These are phyloP conservation scores for Ramaria sp. DNA, from an alignment of 768 basidiomycete genomes.

Conservation along the genomic window DNA sequence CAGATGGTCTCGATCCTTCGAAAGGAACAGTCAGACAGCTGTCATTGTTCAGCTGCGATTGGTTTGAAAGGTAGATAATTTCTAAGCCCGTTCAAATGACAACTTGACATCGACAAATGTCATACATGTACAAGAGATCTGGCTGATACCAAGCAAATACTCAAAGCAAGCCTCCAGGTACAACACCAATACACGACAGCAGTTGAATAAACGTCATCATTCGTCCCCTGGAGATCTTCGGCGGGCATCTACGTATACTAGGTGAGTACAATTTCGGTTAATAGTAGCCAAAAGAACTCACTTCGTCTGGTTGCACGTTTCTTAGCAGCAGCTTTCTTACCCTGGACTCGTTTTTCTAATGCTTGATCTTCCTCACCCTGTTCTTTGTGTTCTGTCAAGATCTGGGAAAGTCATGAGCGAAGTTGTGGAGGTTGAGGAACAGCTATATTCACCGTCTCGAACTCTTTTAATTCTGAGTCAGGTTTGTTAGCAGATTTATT, in stretches of 20 bases:
- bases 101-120: no score
- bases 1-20: no score
- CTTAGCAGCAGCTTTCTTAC: conserved; percentile 73
- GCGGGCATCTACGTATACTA: background rate
- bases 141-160: background rate
- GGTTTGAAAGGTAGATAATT: no score
- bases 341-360: conserved; percentile 74
- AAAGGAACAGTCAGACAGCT: no score
- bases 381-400: conserved; percentile 67
- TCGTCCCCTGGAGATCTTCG: background rate
- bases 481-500: conserved; percentile 92
- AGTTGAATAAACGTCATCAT: background rate
- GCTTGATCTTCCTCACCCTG: conserved; percentile 91
- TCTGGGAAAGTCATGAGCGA: conserved; percentile 32
- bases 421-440: background rate
- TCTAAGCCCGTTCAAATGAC: no score
- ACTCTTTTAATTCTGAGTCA: conserved; percentile 89
- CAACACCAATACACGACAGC: background rate
- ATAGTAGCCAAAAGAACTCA: conserved; percentile 15
- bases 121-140: no score
- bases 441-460: conserved; percentile 54
- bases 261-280: background rate
- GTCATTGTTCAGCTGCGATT: no score
- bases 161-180: background rate
- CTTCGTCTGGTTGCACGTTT: conserved; percentile 48